These are phyloP conservation scores for Nothophoma quercina DNA, from an alignment of 2,329 filamentous ascomycete species.

Conservation along the genomic window DNA sequence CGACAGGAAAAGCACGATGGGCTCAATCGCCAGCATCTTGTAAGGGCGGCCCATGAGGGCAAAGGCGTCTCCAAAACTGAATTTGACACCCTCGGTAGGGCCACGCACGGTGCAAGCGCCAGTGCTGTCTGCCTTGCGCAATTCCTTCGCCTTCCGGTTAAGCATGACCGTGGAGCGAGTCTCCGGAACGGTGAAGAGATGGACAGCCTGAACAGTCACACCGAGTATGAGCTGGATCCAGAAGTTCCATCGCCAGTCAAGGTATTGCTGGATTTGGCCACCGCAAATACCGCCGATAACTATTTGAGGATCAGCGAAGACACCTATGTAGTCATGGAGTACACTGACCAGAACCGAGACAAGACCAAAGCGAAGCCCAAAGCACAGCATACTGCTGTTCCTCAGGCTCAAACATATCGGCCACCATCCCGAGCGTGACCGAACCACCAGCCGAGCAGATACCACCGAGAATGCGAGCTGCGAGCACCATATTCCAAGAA, in stretches of 20 bases:
- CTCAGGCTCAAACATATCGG: constrained; percentile 66
- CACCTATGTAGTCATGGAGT: constrained; percentile 38
- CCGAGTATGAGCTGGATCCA: constrained; percentile 88
- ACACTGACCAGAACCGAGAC: constrained; percentile 70
- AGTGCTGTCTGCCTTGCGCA: constrained; percentile 62
- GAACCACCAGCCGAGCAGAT: constrained; percentile 66
- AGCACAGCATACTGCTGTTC: constrained; percentile 73
- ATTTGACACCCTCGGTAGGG: constrained; percentile 65
- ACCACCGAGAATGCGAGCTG: constrained; percentile 57
- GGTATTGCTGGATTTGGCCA: constrained; percentile 72
- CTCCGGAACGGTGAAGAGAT: constrained; percentile 75
- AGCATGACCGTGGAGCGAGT: constrained; percentile 79
- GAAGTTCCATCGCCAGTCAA: constrained; percentile 78
- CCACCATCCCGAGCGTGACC: constrained; percentile 70
- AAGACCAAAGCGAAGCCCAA: constrained; percentile 63
- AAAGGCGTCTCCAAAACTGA: constrained; percentile 50
- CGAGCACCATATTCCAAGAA: constrained; percentile 68
- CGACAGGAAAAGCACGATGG: constrained; percentile 74
- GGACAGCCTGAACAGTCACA: constrained; percentile 69
- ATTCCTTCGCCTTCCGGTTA: constrained; percentile 77
- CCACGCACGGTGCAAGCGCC: constrained; percentile 63
- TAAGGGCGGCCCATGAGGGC: constrained; percentile 70
- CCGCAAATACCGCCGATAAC: constrained; percentile 81
- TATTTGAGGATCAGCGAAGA: constrained; percentile 61
- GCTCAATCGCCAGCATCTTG: constrained; percentile 76